phyloP scores from a whole-genome alignment of 1,139 yeast genomes.

The Pichia inconspicua region DNA sequence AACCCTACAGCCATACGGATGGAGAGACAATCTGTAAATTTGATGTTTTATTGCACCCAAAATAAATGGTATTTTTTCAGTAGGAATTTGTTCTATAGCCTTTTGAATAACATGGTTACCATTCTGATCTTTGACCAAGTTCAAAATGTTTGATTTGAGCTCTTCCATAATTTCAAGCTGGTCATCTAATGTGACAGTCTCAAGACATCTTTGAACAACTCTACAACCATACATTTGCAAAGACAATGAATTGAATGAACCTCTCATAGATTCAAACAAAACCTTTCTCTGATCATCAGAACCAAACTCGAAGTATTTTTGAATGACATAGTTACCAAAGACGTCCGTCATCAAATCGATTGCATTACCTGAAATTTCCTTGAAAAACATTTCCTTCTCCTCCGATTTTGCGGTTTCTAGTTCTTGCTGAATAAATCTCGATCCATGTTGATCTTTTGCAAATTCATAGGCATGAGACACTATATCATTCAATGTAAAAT shows the following conservation, averaged over 20 bases:
- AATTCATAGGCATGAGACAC: slow-evolving; percentile 87
- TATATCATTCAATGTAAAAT: slow-evolving; percentile 62
- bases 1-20: slow-evolving; percentile 96
- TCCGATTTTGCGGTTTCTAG: slow-evolving; percentile 60
- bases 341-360: slow-evolving; percentile 90
- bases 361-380: slow-evolving; percentile 70
- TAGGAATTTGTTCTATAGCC: slow-evolving; percentile 81
- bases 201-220: slow-evolving; percentile 91
- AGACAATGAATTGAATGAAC: slow-evolving; percentile 68
- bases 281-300: slow-evolving; percentile 60
- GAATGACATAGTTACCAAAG: slow-evolving; percentile 95
- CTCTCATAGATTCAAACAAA: slow-evolving; percentile 67
- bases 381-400: slow-evolving; percentile 71
- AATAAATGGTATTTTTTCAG: slow-evolving; percentile 61
- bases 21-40: slow-evolving; percentile 83
- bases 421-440: slow-evolving; percentile 89
- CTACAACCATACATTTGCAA: slow-evolving; percentile 97
- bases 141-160: slow-evolving; percentile 58
- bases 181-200: slow-evolving; percentile 59
- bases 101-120: slow-evolving; percentile 98
- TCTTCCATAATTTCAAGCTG: slow-evolving; percentile 68
- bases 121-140: slow-evolving; percentile 91
- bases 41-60: slow-evolving; percentile 69
- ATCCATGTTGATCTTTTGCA: slow-evolving; percentile 94
- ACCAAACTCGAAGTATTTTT: slow-evolving; percentile 86